Percentiles rank a stretch among this genome's conserved stretches.
These are phyloP conservation scores for Colletotrichum scovillei DNA, from an alignment of 2,329 filamentous ascomycete genomes.

Conservation along the genomic window DNA sequence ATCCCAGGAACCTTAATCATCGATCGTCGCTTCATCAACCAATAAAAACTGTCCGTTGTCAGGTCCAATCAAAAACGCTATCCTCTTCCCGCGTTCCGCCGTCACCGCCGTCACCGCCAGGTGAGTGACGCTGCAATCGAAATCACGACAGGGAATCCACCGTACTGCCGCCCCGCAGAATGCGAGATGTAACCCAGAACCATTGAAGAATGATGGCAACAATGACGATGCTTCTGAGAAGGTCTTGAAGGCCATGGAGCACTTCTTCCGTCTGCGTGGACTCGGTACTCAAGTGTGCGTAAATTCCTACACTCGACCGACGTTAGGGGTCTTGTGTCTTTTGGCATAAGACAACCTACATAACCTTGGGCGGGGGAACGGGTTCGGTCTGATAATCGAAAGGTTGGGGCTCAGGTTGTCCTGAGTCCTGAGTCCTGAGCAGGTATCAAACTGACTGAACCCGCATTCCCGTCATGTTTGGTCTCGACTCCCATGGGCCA, in stretches of 20 bases:
- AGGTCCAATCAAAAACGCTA: neutral
- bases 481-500: neutral
- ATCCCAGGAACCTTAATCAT: slow-evolving; percentile 29
- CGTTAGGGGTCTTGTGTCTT: neutral
- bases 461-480: neutral
- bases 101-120: neutral
- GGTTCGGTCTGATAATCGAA: neutral
- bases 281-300: neutral
- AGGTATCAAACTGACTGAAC: neutral
- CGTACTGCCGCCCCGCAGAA: neutral
- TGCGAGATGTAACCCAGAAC: neutral
- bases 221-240: neutral
- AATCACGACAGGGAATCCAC: neutral
- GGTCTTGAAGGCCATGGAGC: neutral
- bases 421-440: neutral
- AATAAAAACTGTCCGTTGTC: neutral
- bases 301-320: neutral
- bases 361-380: neutral
- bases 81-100: neutral
- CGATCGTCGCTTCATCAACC: slow-evolving; percentile 9
- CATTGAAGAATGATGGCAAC: neutral
- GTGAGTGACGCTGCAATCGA: neutral
- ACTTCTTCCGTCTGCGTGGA: neutral
- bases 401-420: neutral
- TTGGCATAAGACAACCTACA: neutral